Conservation (phyloP, 2,329 filamentous ascomycete genomes). For the Meredithiella fracta region DNA sequence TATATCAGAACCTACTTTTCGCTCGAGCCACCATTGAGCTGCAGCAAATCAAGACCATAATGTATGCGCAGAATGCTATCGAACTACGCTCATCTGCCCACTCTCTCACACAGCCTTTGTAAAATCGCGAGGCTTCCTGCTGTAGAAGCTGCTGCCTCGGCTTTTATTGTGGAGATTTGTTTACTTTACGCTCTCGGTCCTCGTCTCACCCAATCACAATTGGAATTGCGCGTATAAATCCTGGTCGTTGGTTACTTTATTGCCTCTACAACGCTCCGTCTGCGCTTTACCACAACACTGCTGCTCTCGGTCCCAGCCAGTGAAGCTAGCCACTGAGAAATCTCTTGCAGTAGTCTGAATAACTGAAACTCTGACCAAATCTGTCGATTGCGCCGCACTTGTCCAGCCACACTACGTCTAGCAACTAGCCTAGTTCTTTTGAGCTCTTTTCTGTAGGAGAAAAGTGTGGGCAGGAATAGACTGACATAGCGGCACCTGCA, state of each 20-base stretch:
- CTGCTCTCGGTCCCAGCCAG: no score
- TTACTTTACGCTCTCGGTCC: slow-evolving; percentile 9
- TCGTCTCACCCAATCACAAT: slow-evolving; percentile 9
- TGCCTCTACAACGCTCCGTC: neutral
- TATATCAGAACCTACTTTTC: neutral
- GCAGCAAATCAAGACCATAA: neutral
- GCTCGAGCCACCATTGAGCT: neutral
- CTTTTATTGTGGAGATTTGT: slow-evolving; percentile 13
- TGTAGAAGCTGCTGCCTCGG: neutral
- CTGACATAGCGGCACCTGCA: neutral
- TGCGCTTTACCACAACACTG: no score
- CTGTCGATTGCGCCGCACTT: neutral
- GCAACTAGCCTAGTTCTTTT: neutral
- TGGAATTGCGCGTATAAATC: slow-evolving; percentile 2
- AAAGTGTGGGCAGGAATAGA: neutral
- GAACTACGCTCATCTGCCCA: neutral
- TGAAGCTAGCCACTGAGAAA: no score
- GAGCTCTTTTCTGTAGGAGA: neutral
- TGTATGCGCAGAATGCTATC: neutral
- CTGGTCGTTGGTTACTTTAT: slow-evolving; percentile 8
- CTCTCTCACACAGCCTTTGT: neutral
- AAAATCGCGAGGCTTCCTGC: neutral
- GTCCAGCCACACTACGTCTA: neutral
- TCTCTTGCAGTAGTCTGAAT: neutral
- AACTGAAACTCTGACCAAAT: neutral